Conservation (phyloP, 108 stramenopile species). For the Pseudonitzschia delicatissima region DNA sequence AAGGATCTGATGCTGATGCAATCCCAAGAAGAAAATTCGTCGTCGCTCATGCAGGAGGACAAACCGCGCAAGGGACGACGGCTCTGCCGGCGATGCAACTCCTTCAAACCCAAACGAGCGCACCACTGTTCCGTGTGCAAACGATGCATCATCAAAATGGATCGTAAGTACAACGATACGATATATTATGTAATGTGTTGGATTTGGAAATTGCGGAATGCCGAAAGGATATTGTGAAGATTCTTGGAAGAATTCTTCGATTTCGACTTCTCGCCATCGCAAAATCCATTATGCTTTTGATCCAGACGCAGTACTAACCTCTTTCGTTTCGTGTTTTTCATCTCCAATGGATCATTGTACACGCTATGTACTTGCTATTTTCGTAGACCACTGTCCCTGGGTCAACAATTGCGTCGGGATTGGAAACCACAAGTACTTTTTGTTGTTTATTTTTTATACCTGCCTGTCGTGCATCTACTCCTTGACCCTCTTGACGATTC, state of each 20-base stretch:
- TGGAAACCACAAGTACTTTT: constrained; percentile 99
- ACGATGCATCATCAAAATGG: constrained; percentile 91
- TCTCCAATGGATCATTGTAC: no score
- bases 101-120: constrained; percentile 87
- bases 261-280: background rate
- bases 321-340: no score
- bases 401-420: constrained; percentile 99
- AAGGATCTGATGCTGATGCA: no score
- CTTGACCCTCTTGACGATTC: constrained; percentile 58
- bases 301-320: background rate
- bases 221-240: no score
- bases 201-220: no score
- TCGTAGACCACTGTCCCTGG: constrained; percentile 81
- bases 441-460: constrained; percentile 97
- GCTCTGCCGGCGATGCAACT: constrained; percentile 78
- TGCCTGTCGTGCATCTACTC: constrained; percentile 85
- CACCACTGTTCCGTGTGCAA: constrained; percentile 75
- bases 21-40: constrained; percentile 13
- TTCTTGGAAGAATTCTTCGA: background rate
- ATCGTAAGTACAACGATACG: constrained; percentile 71
- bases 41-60: constrained; percentile 2
- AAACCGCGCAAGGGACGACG: constrained; percentile 40
- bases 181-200: no score
- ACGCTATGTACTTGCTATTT: background rate
- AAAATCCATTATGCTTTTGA: background rate